phyloP scores from a whole-genome alignment of 441 rosid species.

The Gossypium schwendimanii region DNA sequence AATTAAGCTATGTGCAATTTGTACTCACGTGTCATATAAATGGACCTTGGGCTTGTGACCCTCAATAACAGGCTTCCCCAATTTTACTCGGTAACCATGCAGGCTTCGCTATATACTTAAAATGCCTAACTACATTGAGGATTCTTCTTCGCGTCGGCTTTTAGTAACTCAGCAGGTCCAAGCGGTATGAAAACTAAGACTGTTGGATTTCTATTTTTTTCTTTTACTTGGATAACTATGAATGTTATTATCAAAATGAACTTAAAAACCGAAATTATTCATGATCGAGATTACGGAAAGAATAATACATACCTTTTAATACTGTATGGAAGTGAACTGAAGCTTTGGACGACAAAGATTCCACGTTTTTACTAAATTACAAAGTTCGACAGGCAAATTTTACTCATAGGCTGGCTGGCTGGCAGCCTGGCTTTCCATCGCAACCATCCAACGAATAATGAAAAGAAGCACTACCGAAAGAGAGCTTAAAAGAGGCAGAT shows the following conservation, averaged over 20 bases:
- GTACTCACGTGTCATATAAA: background rate
- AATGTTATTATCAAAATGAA: background rate
- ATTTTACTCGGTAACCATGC: no score
- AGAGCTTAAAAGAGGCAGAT: background rate
- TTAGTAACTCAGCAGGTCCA: no score
- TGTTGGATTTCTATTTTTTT: background rate
- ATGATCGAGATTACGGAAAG: background rate
- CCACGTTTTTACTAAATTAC: background rate
- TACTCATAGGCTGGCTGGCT: background rate
- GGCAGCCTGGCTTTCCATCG: background rate
- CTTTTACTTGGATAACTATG: background rate
- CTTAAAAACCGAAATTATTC: background rate
- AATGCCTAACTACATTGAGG: background rate
- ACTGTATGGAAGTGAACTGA: background rate
- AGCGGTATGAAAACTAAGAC: background rate
- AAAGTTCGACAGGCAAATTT: background rate
- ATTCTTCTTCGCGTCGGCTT: background rate
- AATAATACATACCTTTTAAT: background rate
- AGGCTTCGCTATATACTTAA: background rate
- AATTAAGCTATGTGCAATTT: background rate
- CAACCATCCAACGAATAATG: slow-evolving; percentile 9
- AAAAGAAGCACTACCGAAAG: slow-evolving; percentile 7
- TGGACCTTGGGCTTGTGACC: background rate
- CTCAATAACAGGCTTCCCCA: background rate
- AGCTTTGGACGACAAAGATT: background rate